Base-by-base conservation (phyloP, 139 green algal species). In the Picochlorum sp. region DNA sequence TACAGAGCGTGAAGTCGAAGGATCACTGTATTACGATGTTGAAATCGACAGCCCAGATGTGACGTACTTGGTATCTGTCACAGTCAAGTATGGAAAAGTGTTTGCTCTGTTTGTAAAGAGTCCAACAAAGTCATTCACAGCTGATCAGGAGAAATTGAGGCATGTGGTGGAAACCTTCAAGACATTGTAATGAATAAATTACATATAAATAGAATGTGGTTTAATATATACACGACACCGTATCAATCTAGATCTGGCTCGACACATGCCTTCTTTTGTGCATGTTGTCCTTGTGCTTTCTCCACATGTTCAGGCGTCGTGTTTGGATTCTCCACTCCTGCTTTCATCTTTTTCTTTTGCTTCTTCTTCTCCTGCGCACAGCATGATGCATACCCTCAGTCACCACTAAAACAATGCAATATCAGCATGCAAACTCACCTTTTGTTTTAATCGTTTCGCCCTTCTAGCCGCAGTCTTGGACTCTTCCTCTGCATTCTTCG, bases 1-100 rank as follows among this genome's bases (percentile, higher is more conserved):
- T 11, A 60, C 24, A 38, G 62, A 67, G 21, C 63, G 73, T 0
- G 77, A 89, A 56, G 56, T 80, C 8, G 75, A 85, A 13, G 86
- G 84, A 7, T 72, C 84, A 66, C 63, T 60, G 1, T 95, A 89
- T 62, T 95, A 84, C 63, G 75, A 91, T 47, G 88, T 89, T 55
- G 75, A 90, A 58, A 80, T 92, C 31, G 69, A 77, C 9, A 82
- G 77, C 10, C 74, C 81, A 54, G 84, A 76, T 2, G 71, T 74
- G 41, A 67, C 69, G 30, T 95, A 93, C 77, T 77, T 92, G 21
- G 61, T 73, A 6, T 78, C 65, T 47, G 80, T 92, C 52, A 87
- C 80, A 0, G 77, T 90, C 0, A 84, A 83, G 45, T 38, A 67
- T 6, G 87, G 84, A 57, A 92, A 92, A 74, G 84, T 95, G 31